These are phyloP conservation scores for Podospora appendiculata DNA, from an alignment of 495 filamentous ascomycete species.

Conservation along the genomic window DNA sequence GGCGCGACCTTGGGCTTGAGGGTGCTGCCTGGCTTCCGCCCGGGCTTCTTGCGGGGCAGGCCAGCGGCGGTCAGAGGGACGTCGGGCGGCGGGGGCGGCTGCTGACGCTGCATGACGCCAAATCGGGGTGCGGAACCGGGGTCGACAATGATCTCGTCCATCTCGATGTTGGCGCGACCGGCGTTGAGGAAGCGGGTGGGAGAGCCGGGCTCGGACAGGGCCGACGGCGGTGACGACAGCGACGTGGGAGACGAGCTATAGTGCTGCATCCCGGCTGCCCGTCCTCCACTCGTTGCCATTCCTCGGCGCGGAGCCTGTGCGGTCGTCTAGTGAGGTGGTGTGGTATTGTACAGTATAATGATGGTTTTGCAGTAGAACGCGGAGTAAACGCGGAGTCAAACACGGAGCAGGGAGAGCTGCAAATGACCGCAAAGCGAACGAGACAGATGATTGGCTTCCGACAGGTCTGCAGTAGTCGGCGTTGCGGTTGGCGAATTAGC, in stretches of 20 bases:
- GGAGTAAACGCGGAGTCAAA: background rate
- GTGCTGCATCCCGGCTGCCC: slow-evolving; percentile 14
- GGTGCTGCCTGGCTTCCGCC: slow-evolving; percentile 42
- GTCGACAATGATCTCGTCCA: slow-evolving; percentile 33
- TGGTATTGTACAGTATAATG: background rate
- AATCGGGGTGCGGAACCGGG: slow-evolving; percentile 21
- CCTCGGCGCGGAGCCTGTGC: background rate
- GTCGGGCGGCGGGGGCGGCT: slow-evolving; percentile 12
- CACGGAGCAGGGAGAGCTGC: background rate
- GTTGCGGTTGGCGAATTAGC: background rate
- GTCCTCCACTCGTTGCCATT: slow-evolving; percentile 5
- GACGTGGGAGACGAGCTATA: slow-evolving; percentile 28
- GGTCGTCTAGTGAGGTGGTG: background rate
- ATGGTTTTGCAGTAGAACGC: no score
- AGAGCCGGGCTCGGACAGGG: slow-evolving; percentile 27
- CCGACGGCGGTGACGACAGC: slow-evolving; percentile 28
- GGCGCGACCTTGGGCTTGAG: slow-evolving; percentile 35
- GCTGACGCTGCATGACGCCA: slow-evolving; percentile 21
- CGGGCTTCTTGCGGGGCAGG: slow-evolving; percentile 40
- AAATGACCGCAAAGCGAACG: background rate
- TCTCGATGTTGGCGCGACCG: slow-evolving; percentile 26
- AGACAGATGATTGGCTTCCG: background rate
- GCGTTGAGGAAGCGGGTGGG: slow-evolving; percentile 24
- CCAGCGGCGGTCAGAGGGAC: slow-evolving; percentile 37
- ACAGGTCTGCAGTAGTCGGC: background rate